Evolutionary conservation across 306 rosid genomes (phyloP), one percentile per base, ranked within the genome.

Genomic region (Inga leiocalycina): DNA sequence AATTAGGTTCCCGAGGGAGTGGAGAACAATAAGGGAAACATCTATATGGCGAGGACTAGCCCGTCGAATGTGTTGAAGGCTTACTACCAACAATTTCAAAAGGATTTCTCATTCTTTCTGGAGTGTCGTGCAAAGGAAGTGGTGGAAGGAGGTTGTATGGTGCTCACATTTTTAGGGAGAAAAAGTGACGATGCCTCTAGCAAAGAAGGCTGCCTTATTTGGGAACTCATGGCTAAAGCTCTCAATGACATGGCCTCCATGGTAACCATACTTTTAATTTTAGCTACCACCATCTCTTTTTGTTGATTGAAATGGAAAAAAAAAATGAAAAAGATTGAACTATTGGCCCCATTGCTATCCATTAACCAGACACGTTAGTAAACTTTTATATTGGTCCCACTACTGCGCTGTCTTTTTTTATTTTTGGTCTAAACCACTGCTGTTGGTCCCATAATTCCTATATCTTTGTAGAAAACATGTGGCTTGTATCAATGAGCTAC

Each of bases 1-100:
- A 91, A 27, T 84, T n/a, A 91, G 94, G 92, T 91, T 81, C 94
- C 92, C 3, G 84, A 86, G n/a, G 90, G 82, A 20, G 16, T 84
- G 80, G 89, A 87, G 82, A 84, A 84, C 65, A 91, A 89, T 69
- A 91, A 91, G 83, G 91, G 88, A 3, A 91, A 91, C 56, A 91
- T 91, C 30, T 89, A 84, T 82, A 86, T 91, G 82, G 80, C 88
- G 2, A 75, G 54, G 8, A 78, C 88, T n/a, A 91, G 94, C 80
- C 92, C 92, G 12, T 48, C 48, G 46, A 84, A 80, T 8, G 91
- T 91, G 5, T 27, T 86, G 14, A 73, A 75, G 65, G 91, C 91
- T n/a, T 91, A 88, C 52, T 79, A 85, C 15, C 82, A 77, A 5
- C 93, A 91, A 68, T 88, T 88, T 84, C 90, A 89, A 45, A 86